Evolutionary conservation across 352 stramenopile genomes (phyloP).

Genomic region (Saprolegnia parasitica): DNA sequence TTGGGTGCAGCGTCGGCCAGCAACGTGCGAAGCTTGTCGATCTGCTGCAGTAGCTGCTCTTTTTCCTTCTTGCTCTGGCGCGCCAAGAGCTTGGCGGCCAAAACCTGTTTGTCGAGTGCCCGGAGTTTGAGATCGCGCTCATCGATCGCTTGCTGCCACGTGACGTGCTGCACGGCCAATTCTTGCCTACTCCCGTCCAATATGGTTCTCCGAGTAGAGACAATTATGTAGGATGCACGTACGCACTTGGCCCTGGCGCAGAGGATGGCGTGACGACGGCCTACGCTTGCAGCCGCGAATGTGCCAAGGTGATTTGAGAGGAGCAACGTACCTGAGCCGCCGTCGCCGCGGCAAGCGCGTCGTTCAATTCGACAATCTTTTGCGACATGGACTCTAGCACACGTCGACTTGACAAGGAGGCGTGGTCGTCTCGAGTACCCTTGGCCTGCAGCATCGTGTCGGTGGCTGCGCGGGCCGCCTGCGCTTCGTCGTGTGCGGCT

Average conservation of each 20-base stretch:
- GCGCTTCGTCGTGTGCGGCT: conserved; percentile 34
- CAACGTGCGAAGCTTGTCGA: conserved; percentile 37
- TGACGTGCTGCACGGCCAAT: conserved; percentile 35
- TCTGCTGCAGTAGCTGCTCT: conserved; percentile 42
- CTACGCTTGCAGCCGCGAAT: no score
- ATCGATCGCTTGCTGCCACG: conserved; percentile 37
- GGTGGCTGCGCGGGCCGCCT: background rate
- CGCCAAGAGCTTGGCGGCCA: conserved; percentile 58
- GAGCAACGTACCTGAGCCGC: background rate
- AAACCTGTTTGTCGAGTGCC: conserved; percentile 55
- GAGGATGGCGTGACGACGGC: background rate
- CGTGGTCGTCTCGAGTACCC: background rate
- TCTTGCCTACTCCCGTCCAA: background rate
- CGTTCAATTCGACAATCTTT: background rate
- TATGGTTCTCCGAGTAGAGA: background rate
- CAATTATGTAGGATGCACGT: background rate
- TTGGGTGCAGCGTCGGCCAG: conserved; percentile 6
- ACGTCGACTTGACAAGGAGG: background rate
- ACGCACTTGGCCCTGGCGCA: background rate
- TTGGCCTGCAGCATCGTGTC: background rate
- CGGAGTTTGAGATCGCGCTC: conserved; percentile 49
- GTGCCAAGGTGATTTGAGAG: background rate
- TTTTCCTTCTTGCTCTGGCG: conserved; percentile 72
- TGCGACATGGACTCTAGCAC: conserved; percentile 16
- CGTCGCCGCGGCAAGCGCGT: background rate